A percentile compares a stretch with the other conserved stretches of the same genome.
These are phyloP conservation scores for Phyllachora maydis DNA, from an alignment of 2,329 filamentous ascomycete genomes.

Conservation along the genomic window DNA sequence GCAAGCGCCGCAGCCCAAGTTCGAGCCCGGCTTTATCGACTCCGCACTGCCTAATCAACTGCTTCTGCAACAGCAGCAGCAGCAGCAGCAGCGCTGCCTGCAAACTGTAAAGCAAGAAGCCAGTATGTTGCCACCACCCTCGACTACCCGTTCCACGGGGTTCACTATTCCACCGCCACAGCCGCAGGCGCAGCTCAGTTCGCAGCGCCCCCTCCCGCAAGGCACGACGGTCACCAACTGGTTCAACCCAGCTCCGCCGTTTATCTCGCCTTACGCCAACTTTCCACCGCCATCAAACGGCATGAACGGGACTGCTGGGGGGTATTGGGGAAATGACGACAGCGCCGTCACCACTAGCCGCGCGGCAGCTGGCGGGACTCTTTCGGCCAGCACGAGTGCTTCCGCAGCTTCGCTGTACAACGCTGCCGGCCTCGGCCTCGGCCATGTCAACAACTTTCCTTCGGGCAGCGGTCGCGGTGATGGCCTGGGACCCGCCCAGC, in stretches of 20 bases:
- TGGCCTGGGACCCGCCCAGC: constrained; percentile 2
- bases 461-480: constrained; percentile 1
- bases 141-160: constrained; percentile 9
- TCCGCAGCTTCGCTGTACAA: too few relatives aligned
- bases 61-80: constrained; percentile 17
- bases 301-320: too few relatives aligned
- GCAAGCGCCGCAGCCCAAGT: constrained; percentile 3
- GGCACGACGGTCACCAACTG: constrained; percentile 20
- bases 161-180: constrained; percentile 17
- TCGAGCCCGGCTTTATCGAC: constrained; percentile 3
- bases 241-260: constrained; percentile 29
- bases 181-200: constrained; percentile 12
- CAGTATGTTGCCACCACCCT: too few relatives aligned
- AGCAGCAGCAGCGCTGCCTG: too few relatives aligned
- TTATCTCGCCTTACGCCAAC: constrained; percentile 31
- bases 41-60: constrained; percentile 8
- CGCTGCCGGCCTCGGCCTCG: too few relatives aligned
- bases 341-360: background rate
- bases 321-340: background rate
- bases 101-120: constrained; percentile 3
- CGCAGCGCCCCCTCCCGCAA: constrained; percentile 20
- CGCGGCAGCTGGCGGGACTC: background rate
- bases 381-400: background rate
- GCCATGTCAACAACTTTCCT: background rate
- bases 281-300: constrained; percentile 15